Evolutionary conservation across 1,139 yeast genomes (phyloP), one percentile per base, ranked within the genome.

Genomic region (Blastobotrys niveus): DNA sequence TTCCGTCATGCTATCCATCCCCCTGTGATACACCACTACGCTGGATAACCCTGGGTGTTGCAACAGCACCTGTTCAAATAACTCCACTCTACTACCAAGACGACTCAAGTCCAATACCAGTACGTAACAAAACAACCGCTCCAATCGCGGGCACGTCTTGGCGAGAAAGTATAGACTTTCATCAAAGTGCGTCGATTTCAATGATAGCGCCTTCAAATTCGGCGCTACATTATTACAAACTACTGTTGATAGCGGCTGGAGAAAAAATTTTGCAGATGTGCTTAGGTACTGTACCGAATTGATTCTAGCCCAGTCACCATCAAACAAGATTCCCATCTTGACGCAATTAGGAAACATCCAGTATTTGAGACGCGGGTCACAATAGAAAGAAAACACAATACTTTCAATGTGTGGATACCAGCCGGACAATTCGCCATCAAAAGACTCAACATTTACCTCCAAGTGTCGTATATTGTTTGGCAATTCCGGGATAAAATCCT

Each of bases 301-400:
- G n/a, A n/a, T n/a, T n/a, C n/a, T n/a, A n/a, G n/a, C n/a, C n/a
- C n/a, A n/a, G n/a, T n/a, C n/a, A n/a, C n/a, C n/a, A n/a, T n/a
- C n/a, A n/a, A n/a, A n/a, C n/a, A n/a, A n/a, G n/a, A n/a, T n/a
- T n/a, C n/a, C n/a, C n/a, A n/a, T n/a, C n/a, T n/a, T n/a, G n/a
- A n/a, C n/a, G n/a, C n/a, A n/a, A n/a, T 34, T 18, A 9, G 44
- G 44, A 14, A 41, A 41, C 22, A 18, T 17, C 2, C 12, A 2
- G 18, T 24, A 19, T 3, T 20, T 12, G n/a, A 41, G 30, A 9
- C 44, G 38, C 22, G n/a, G 17, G 20, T 41, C 44, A n/a, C 26
- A 29, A n/a, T 24, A 24, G 10, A 30, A 29, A 9, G 40, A 29
- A 8, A 41, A 8, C 18, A 2, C 17, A 10, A 41, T 3, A 2